Conservation (phyloP, 495 filamentous ascomycete genomes). For the Hypoxylon crocopeplum region DNA sequence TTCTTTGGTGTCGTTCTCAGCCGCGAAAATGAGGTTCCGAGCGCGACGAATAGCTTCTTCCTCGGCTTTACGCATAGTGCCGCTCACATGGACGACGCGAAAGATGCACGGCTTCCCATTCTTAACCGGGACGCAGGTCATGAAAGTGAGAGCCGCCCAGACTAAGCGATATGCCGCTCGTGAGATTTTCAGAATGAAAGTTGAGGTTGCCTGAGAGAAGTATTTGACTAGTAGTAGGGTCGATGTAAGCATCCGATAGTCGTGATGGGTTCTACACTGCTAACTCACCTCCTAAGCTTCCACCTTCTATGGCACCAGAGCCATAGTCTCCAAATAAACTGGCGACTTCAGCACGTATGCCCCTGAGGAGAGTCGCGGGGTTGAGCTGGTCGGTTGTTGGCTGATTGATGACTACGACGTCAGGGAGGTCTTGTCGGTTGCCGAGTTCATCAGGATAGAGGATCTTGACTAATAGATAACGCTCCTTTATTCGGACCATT, state of each 20-base stretch:
- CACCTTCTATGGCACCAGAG: slow-evolving; percentile 69
- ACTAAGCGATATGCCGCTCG: slow-evolving; percentile 82
- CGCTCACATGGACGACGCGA: slow-evolving; percentile 88
- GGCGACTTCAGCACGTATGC: slow-evolving; percentile 71
- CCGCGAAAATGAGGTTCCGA: slow-evolving; percentile 70
- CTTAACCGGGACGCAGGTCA: slow-evolving; percentile 69
- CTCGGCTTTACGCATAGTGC: slow-evolving; percentile 91
- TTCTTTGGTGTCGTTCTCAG: slow-evolving; percentile 53
- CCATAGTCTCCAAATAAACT: slow-evolving; percentile 93
- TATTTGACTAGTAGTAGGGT: slow-evolving; percentile 79
- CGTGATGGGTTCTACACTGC: slow-evolving; percentile 2
- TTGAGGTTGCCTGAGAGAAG: slow-evolving; percentile 88
- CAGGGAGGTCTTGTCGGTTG: slow-evolving; percentile 51
- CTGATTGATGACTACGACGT: slow-evolving; percentile 72
- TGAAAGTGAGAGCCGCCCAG: slow-evolving; percentile 87
- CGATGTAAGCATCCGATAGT: slow-evolving; percentile 24
- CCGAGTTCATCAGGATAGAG: slow-evolving; percentile 74
- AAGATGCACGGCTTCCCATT: slow-evolving; percentile 71
- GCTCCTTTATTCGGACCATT: slow-evolving; percentile 97
- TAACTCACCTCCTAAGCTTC: slow-evolving; percentile 30
- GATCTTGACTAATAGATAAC: slow-evolving; percentile 91
- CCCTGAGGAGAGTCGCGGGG: slow-evolving; percentile 65
- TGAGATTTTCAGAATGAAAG: slow-evolving; percentile 83
- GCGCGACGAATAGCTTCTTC: slow-evolving; percentile 84
- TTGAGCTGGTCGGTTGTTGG: slow-evolving; percentile 75